Percentiles rank a stretch among this genome's conserved stretches.
Evolutionary conservation across 78 protist species (phyloP).

Genomic region (Dictyostelium intermedium): DNA sequence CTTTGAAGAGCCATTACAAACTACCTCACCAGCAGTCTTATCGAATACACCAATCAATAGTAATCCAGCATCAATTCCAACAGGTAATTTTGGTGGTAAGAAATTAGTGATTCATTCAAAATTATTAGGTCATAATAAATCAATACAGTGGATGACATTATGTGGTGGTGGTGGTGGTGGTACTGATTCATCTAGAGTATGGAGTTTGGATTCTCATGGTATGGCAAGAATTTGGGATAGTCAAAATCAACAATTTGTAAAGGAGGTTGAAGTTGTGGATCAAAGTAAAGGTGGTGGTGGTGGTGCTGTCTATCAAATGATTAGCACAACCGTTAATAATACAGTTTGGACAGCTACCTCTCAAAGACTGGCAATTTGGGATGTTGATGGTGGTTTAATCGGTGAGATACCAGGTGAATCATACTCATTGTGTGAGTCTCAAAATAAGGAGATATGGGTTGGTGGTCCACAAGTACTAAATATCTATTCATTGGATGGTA

Average conservation of each 20-base stretch:
- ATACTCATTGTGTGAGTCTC: constrained; percentile 34
- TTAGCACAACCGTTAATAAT: not conserved
- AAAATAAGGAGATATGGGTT: constrained; percentile 54
- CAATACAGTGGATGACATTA: constrained; percentile 46
- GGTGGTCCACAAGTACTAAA: constrained; percentile 25
- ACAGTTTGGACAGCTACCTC: constrained; percentile 50
- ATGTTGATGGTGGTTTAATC: constrained; percentile 22
- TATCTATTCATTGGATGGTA: not conserved
- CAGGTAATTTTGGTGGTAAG: not conserved
- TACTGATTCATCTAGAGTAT: not conserved
- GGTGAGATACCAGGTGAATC: constrained; percentile 44
- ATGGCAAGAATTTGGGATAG: constrained; percentile 40
- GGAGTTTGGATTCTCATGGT: constrained; percentile 34
- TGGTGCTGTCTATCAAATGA: constrained; percentile 61
- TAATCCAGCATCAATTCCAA: not conserved
- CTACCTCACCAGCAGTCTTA: not conserved
- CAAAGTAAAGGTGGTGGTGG: not conserved
- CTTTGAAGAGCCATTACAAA: constrained; percentile 30
- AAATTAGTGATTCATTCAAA: constrained; percentile 9
- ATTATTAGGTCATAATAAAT: constrained; percentile 58
- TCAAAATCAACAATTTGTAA: constrained; percentile 10
- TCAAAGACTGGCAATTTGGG: constrained; percentile 7
- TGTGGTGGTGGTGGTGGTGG: not conserved
- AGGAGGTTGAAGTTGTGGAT: not conserved
- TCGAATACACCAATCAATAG: not conserved